Base-by-base conservation (phyloP, 2,329 filamentous ascomycete genomes). In the Stemphylium lycopersici region DNA sequence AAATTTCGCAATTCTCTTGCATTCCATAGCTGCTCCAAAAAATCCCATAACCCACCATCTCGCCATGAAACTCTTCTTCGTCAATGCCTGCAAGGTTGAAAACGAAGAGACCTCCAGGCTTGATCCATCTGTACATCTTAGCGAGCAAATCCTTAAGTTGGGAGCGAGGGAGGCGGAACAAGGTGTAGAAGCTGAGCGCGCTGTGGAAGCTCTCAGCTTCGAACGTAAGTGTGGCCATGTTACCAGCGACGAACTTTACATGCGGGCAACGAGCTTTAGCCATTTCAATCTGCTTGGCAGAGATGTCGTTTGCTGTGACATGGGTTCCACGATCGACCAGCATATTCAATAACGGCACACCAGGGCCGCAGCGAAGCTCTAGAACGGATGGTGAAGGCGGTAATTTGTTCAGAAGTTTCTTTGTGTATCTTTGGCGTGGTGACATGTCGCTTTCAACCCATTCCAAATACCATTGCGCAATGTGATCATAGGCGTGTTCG, bases 111-210 rank as follows among this genome's bases (percentile, higher is more conserved):
- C 81, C 82, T 0, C 80, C 81, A 0, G 78, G 77, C 59, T 74
- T 78, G 38, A 85, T 63, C 82, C 82, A 85, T 13, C 38, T 34
- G 0, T 58, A 59, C 31, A 83, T 76, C 37, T 75, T 71, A n/a
- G 39, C 36, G 15, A 84, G 61, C 56, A 84, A 72, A 13, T 64
- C 66, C 2, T 55, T 65, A 66, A 84, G 82, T 58, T 84, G 80
- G 1, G 68, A 65, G 10, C 75, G 73, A 3, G 81, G 80, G 12
- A 85, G 75, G 60, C 84, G 82, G 51, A 83, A 78, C 39, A 84
- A 57, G 24, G 78, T 81, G 69, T 82, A 84, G 61, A 84, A 77
- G 1, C 69, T 82, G 5, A 81, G 55, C 2, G 82, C 76, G 10
- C 77, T 80, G 52, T 83, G 76, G 38, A 84, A 73, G 1, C 70